Conservation (phyloP, 2,329 filamentous ascomycete genomes). For the Colletotrichum lupini region DNA sequence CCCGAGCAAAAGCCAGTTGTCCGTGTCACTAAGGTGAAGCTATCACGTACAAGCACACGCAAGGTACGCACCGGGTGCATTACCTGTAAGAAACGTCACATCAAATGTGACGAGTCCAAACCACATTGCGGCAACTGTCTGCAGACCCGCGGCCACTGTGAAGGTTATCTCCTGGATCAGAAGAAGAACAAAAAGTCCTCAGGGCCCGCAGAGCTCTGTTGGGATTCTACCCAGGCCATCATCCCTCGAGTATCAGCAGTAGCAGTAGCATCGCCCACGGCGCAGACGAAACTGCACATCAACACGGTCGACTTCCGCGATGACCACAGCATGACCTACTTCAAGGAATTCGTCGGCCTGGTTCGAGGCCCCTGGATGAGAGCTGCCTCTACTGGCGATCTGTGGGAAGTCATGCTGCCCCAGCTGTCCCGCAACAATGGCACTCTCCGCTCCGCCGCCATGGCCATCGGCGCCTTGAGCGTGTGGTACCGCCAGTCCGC, state of each 20-base stretch:
- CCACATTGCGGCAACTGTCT: conserved; percentile 37
- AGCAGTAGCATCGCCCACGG: conserved; percentile 4
- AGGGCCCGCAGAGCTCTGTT: conserved; percentile 36
- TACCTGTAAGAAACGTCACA: conserved; percentile 36
- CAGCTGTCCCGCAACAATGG: conserved; percentile 43
- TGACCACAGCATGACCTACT: conserved; percentile 39
- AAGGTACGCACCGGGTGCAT: conserved; percentile 37
- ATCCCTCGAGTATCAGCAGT: not conserved
- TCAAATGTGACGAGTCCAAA: conserved; percentile 38
- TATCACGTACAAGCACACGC: conserved; percentile 30
- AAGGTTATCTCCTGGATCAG: conserved; percentile 29
- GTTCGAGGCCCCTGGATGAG: conserved; percentile 43
- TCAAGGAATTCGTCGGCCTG: conserved; percentile 45
- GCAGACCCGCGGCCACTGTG: conserved; percentile 28
- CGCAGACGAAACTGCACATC: conserved; percentile 34
- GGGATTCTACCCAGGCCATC: conserved; percentile 39
- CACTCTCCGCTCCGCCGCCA: conserved; percentile 45
- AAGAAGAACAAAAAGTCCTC: conserved; percentile 30
- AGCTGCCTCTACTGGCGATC: conserved; percentile 38
- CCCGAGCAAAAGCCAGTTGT: not conserved
- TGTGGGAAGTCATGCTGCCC: conserved; percentile 45
- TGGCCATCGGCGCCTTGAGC: conserved; percentile 45
- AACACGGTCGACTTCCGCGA: conserved; percentile 37
- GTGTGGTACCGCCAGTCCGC: conserved; percentile 38
- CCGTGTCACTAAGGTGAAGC: conserved; percentile 20